phyloP scores from a whole-genome alignment of 2,329 filamentous ascomycete genomes.

The Erysiphe pulchra region DNA sequence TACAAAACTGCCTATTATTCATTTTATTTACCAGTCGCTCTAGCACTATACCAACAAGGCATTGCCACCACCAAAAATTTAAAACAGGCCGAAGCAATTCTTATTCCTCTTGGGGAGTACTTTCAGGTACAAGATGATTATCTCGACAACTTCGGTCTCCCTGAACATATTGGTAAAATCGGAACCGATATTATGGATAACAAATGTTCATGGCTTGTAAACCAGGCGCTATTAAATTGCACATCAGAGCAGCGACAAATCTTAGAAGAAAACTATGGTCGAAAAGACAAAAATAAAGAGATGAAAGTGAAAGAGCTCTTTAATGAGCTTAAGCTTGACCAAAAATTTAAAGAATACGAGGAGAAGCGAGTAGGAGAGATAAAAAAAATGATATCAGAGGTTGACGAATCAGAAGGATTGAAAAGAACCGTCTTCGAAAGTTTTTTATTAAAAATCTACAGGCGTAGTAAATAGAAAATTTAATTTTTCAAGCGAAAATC shows the following conservation, averaged over 20 bases:
- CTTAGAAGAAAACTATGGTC: constrained; percentile 81
- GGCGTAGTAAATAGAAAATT: constrained; percentile 57
- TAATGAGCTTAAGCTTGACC: constrained; percentile 60
- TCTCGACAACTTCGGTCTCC: constrained; percentile 89
- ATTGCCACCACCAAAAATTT: constrained; percentile 74
- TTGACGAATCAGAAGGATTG: constrained; percentile 71
- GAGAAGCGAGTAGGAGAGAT: constrained; percentile 66
- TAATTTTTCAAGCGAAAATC: too few relatives aligned
- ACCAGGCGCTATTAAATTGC: constrained; percentile 63
- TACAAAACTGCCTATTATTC: constrained; percentile 99
- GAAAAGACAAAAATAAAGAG: constrained; percentile 67
- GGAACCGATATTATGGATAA: constrained; percentile 98
- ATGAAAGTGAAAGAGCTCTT: constrained; percentile 71
- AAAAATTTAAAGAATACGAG: constrained; percentile 71
- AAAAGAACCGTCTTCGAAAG: constrained; percentile 76
- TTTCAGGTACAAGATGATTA: constrained; percentile 99
- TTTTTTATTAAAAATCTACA: constrained; percentile 94
- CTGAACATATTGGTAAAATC: constrained; percentile 87
- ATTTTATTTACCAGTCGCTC: constrained; percentile 89
- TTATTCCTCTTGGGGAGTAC: constrained; percentile 94
- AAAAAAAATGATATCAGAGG: constrained; percentile 41
- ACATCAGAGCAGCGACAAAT: constrained; percentile 68
- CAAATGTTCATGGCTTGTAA: constrained; percentile 97
- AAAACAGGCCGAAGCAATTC: constrained; percentile 66
- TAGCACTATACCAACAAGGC: constrained; percentile 66